Conservation (phyloP, 306 rosid genomes). For the Fagus sylvatica region DNA sequence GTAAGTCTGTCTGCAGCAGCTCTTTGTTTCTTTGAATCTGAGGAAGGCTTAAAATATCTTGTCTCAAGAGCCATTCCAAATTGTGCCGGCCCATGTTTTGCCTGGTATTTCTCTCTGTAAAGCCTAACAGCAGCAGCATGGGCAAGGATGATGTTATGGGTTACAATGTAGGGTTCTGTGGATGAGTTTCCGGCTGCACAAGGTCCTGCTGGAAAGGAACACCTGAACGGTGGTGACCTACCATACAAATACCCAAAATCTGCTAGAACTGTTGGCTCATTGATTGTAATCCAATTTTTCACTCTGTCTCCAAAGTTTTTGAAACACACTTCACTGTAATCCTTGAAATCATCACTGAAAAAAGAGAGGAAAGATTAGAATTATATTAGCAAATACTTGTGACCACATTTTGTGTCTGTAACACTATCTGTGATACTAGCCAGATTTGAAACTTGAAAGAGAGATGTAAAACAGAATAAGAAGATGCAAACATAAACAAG, state of each 20-base stretch:
- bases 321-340: constrained; percentile 37
- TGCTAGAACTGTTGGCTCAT: constrained; percentile 31
- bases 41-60: background rate
- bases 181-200: constrained; percentile 44
- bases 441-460: too few relatives aligned
- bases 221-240: constrained; percentile 51
- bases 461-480: too few relatives aligned
- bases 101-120: constrained; percentile 42
- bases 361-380: background rate
- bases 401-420: too few relatives aligned
- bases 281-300: constrained; percentile 52
- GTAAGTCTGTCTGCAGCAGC: background rate
- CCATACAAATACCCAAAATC: constrained; percentile 44
- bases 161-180: constrained; percentile 55
- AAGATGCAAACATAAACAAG: constrained; percentile 26
- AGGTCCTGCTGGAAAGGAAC: constrained; percentile 38
- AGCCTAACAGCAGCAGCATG: constrained; percentile 40
- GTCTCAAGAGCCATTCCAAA: too few relatives aligned
- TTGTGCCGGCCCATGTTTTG: too few relatives aligned
- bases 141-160: constrained; percentile 48
- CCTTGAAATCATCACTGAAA: constrained; percentile 34
- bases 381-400: too few relatives aligned
- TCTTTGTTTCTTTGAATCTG: background rate
- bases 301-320: constrained; percentile 56
- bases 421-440: too few relatives aligned